Base-by-base conservation (phyloP, 345 rosid genomes). In the Turritis glabra region DNA sequence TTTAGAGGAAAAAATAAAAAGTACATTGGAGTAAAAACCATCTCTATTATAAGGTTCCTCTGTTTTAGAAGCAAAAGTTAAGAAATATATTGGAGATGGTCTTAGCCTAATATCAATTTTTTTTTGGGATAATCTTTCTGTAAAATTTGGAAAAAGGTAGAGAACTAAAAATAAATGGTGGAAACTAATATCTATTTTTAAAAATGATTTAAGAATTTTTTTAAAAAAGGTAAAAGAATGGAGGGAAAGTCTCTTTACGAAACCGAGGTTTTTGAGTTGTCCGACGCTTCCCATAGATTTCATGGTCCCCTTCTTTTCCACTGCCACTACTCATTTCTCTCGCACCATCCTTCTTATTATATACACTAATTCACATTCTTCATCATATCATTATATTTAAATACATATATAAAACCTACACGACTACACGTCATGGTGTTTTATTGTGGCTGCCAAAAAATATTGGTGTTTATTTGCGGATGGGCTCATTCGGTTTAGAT, bases 261-360 rank as follows among this genome's bases (percentile, higher is more conserved):
- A 76, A 61, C 75, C 80, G 75, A 53, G 80, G 80, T 53, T 76
- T 48, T 76, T 76, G 75, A 43, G 75, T 76, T 62, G 75, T 62
- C 70, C 75, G 71, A 69, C 71, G 75, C 75, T 63, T 63, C 71
- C 71, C 66, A 76, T 70, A 76, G 80, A 76, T 76, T 76, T 76
- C 59, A 76, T 76, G 80, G 80, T 70, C 80, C 76, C 75, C 71
- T 76, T 76, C 76, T 64, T n/a, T n/a, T 62, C 80, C 80, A 76
- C 76, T 70, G 75, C 46, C 75, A 63, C 60, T 25, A 63, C 80
- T 76, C 80, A 76, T 76, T 70, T 69, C 71, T 76, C 75, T 70
- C 71, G 76, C 80, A 76, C 71, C 75, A 76, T 69, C 66, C 53
- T 70, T 63, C 69, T 47, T 76, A 60, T 69, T 76, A 25, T 69